Base-by-base conservation (phyloP, 257 asterid species). In the Primulina eburnea region DNA sequence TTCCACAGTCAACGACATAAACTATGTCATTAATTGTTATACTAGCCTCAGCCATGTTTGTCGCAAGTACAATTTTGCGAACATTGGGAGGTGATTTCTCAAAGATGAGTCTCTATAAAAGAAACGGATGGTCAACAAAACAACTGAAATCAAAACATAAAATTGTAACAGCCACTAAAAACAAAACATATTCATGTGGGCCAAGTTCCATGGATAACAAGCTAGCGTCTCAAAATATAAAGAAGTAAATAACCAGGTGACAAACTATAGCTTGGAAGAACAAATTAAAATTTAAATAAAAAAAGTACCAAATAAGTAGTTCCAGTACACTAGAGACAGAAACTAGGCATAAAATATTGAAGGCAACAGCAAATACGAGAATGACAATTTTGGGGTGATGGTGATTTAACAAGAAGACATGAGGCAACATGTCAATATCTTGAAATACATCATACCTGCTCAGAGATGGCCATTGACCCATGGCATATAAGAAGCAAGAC, bases 11-110 rank as follows among this genome's bases (percentile, higher is more conserved):
- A 52, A 93, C 92, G 79, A 93, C 99, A 82, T 87, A 93, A 52
- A 90, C 99, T 21, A 93, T 63, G 74, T 93, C 99, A 73, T 93
- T 93, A 74, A 93, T 93, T 56, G 99, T 93, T 79, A 93, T 93
- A 87, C 99, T 93, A 68, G 99, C 99, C 86, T 93, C 99, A 1
- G 99, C 99, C 99, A 93, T 93, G 81, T 93, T 93, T 16, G 99
- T 93, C 68, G 99, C 97, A 74, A 93, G 97, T 69, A 93, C 83
- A 63, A 93, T 86, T 80, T 90, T 93, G 78, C 97, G 99, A 64
- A 90, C 87, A 85, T 93, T 93, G 50, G 88, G 86, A 73, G 96
- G 96, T 71, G 99, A 81, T 78, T 79, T 87, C 83, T 90, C 99
- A 77, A 93, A 93, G 82, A 93, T 91, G 84, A 93, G 92, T 93